These are phyloP conservation scores for Westerdykella ornata DNA, from an alignment of 2,329 filamentous ascomycete genomes.

Conservation along the genomic window DNA sequence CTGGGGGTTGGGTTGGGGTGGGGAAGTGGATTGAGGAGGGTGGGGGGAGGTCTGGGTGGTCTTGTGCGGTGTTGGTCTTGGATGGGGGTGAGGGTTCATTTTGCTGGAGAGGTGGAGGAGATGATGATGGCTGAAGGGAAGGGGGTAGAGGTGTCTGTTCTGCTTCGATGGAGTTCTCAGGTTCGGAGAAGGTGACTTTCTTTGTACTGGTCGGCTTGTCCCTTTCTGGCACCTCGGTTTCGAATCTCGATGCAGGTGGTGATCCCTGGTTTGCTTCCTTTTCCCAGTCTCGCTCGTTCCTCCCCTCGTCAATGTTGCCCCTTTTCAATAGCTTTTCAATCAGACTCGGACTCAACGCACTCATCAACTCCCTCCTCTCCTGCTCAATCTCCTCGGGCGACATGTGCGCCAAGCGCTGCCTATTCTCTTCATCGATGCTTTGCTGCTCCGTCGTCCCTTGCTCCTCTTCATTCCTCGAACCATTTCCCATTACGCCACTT, in stretches of 20 bases:
- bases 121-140: neutral
- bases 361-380: constrained; percentile 73
- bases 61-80: constrained; percentile 71
- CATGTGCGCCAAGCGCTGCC: constrained; percentile 67
- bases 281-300: constrained; percentile 37
- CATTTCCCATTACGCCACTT: no score
- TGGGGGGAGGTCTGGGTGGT: constrained; percentile 54
- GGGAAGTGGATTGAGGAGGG: constrained; percentile 54
- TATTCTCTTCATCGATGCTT: constrained; percentile 79
- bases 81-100: constrained; percentile 45
- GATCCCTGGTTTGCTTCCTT: constrained; percentile 7
- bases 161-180: constrained; percentile 4
- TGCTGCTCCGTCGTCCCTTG: constrained; percentile 54
- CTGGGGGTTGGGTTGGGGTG: constrained; percentile 50
- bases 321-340: constrained; percentile 70
- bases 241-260: neutral
- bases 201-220: constrained; percentile 16
- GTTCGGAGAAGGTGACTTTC: constrained; percentile 31
- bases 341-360: constrained; percentile 65
- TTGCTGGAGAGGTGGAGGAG: constrained; percentile 3
- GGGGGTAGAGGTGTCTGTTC: constrained; percentile 1
- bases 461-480: no score
- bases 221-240: neutral
- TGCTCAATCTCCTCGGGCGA: constrained; percentile 71
- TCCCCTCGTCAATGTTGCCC: constrained; percentile 65